Percentiles rank a stretch among this genome's conserved stretches.
Conservation (phyloP, 495 filamentous ascomycete species). For the Clavariopsis aquatica region DNA sequence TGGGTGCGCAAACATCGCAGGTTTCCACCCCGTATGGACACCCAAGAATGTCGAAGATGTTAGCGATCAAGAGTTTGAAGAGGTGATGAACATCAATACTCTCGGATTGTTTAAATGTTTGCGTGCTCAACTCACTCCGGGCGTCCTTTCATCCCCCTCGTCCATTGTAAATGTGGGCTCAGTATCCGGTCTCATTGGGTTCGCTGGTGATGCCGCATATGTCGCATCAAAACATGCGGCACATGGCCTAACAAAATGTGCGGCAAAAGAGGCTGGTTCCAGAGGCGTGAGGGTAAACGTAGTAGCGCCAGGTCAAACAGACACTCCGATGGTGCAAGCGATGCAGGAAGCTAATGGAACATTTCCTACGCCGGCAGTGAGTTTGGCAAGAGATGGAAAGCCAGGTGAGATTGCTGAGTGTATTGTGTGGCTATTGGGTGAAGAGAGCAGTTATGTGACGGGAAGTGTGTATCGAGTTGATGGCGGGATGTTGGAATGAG, state of each 20-base stretch:
- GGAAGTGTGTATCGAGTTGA: constrained; percentile 34
- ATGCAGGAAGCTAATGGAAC: constrained; percentile 10
- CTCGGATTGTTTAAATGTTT: constrained; percentile 41
- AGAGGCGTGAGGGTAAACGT: constrained; percentile 61
- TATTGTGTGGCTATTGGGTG: constrained; percentile 39
- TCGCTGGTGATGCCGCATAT: constrained; percentile 54
- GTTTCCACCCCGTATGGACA: constrained; percentile 47
- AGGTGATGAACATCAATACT: constrained; percentile 34
- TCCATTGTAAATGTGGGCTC: constrained; percentile 60
- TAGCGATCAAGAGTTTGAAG: constrained; percentile 38
- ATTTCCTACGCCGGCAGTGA: neutral
- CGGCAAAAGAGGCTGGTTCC: constrained; percentile 58
- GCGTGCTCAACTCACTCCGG: constrained; percentile 32
- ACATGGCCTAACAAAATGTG: constrained; percentile 58
- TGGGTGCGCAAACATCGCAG: constrained; percentile 62
- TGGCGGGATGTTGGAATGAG: constrained; percentile 26
- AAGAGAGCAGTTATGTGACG: constrained; percentile 40
- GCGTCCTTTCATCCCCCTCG: constrained; percentile 5
- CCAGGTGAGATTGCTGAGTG: constrained; percentile 38
- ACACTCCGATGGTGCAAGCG: constrained; percentile 29
- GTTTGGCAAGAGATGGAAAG: constrained; percentile 26
- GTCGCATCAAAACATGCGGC: constrained; percentile 48
- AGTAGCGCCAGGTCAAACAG: constrained; percentile 33
- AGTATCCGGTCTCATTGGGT: constrained; percentile 56
- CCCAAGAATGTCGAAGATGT: constrained; percentile 45